Conservation (phyloP, 257 asterid species). For the Penstemon eatonii region DNA sequence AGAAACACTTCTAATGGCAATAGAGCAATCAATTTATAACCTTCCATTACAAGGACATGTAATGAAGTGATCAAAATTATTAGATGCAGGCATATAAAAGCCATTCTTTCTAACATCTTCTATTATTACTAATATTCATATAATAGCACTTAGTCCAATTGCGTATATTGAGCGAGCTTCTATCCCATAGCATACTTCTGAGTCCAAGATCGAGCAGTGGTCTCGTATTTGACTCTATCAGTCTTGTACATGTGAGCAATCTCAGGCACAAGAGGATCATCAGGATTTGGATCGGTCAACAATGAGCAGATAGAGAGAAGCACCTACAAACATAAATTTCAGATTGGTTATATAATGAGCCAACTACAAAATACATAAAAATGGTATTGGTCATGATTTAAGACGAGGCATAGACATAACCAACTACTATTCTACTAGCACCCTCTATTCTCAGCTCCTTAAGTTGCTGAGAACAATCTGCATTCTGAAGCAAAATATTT, state of each 20-base stretch:
- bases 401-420: not conserved
- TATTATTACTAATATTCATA: slow-evolving; percentile 36
- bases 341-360: not conserved
- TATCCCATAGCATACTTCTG: slow-evolving; percentile 81
- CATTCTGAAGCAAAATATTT: too few relatives aligned
- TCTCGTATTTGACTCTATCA: slow-evolving; percentile 65
- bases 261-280: slow-evolving; percentile 86
- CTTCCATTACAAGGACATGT: slow-evolving; percentile 22
- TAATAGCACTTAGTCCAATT: not conserved
- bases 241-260: slow-evolving; percentile 81
- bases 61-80: slow-evolving; percentile 31
- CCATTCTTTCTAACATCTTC: slow-evolving; percentile 27
- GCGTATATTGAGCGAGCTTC: slow-evolving; percentile 5
- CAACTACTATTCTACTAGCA: too few relatives aligned
- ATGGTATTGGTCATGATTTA: not conserved
- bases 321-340: slow-evolving; percentile 43
- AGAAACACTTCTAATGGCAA: slow-evolving; percentile 15
- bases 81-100: slow-evolving; percentile 6
- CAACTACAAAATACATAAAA: not conserved
- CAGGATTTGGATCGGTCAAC: slow-evolving; percentile 85
- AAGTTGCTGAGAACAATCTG: too few relatives aligned
- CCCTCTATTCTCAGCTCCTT: too few relatives aligned
- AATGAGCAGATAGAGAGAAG: slow-evolving; percentile 75
- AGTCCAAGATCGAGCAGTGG: slow-evolving; percentile 80
- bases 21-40: slow-evolving; percentile 8